Percentiles rank a stretch among this genome's conserved stretches.
These are phyloP conservation scores for Acmispon strigosus DNA, from an alignment of 306 rosid species.

Conservation along the genomic window DNA sequence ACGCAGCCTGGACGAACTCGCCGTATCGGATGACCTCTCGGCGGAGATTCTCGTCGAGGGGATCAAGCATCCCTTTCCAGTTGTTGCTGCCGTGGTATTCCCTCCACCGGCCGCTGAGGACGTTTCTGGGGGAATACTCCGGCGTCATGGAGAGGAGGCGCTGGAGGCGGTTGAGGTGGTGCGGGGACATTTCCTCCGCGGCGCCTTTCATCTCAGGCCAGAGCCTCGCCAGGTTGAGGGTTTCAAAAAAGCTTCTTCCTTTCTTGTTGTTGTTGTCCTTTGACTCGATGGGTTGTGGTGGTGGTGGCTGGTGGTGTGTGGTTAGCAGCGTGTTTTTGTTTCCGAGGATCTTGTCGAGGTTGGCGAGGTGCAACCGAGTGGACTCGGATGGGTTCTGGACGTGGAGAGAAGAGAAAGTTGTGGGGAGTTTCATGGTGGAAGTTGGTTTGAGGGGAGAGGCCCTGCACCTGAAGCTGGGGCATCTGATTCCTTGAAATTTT, in stretches of 20 bases:
- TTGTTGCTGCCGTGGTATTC: conserved; percentile 75
- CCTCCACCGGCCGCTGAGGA: conserved; percentile 52
- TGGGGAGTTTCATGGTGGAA: neutral
- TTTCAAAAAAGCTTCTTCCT: conserved; percentile 41
- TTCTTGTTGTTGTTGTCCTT: conserved; percentile 26
- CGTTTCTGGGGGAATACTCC: conserved; percentile 76
- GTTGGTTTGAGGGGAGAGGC: conserved; percentile 41
- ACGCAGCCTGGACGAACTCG: conserved; percentile 83
- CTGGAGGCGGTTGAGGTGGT: conserved; percentile 54
- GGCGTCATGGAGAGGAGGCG: conserved; percentile 54
- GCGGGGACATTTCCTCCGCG: conserved; percentile 80
- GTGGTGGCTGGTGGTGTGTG: neutral
- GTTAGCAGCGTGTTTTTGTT: conserved; percentile 12
- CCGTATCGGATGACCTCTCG: conserved; percentile 87
- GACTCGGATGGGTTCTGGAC: neutral
- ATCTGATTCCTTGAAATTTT: conserved; percentile 37
- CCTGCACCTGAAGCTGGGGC: conserved; percentile 43
- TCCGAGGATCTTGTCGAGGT: conserved; percentile 69
- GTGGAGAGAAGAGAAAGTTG: conserved; percentile 16
- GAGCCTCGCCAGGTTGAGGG: conserved; percentile 41
- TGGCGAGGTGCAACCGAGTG: conserved; percentile 54
- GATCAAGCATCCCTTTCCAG: conserved; percentile 84
- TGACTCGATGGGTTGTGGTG: neutral
- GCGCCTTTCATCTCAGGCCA: conserved; percentile 59
- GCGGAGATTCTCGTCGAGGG: conserved; percentile 87